Conservation (phyloP, 2,329 filamentous ascomycete genomes). For the Trichocomaceae sp. region DNA sequence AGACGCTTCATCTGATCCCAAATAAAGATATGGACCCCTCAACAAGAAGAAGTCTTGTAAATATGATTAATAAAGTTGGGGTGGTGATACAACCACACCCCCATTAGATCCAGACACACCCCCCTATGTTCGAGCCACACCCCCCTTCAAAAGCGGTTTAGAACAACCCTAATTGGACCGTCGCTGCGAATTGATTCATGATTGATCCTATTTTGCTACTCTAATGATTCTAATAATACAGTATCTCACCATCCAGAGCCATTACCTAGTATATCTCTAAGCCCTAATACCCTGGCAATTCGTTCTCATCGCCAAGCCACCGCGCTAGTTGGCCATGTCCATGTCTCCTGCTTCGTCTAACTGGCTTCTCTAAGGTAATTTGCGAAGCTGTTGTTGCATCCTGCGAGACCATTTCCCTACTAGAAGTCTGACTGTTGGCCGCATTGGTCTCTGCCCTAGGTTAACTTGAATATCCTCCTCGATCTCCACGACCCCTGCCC, state of each 20-base stretch:
- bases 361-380: neutral
- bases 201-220: neutral
- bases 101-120: too few relatives aligned
- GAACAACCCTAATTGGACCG: neutral
- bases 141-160: neutral
- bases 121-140: too few relatives aligned
- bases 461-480: neutral
- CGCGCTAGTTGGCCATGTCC: neutral
- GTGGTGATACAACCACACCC: too few relatives aligned
- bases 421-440: neutral
- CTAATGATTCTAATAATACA: neutral
- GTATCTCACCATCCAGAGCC: neutral
- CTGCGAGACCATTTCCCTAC: constrained; percentile 5
- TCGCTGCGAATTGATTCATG: neutral
- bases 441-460: neutral
- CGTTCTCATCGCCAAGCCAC: neutral
- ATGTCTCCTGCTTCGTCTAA: constrained; percentile 1
- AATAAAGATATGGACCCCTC: constrained; percentile 15
- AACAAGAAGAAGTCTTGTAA: constrained; percentile 20
- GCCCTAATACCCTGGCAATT: neutral
- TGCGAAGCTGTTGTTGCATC: neutral
- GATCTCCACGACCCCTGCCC: neutral
- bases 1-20: constrained; percentile 19
- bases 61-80: constrained; percentile 34
- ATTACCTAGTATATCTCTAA: neutral